Conservation (phyloP, 768 basidiomycete species). For the Boletus rubescentipes region DNA sequence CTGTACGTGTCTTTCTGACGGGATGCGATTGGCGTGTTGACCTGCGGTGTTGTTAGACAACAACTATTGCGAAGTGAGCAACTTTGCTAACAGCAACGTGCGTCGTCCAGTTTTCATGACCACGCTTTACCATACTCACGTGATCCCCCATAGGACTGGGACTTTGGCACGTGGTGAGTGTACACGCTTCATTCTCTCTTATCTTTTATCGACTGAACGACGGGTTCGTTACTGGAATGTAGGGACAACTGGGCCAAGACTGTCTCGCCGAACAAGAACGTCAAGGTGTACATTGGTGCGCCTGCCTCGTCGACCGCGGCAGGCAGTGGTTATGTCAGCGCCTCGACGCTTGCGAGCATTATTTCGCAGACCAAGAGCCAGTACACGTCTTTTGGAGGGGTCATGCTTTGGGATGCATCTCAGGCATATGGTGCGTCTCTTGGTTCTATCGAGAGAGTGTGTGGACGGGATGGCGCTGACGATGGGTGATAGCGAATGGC, state of each 20-base stretch:
- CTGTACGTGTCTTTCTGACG: conserved; percentile 26
- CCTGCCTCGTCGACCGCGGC: conserved; percentile 43
- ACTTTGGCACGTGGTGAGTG: conserved; percentile 40
- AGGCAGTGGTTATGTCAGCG: conserved; percentile 40
- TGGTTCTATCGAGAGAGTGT: too few relatives aligned
- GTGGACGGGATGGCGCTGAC: not conserved
- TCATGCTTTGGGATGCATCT: conserved; percentile 44
- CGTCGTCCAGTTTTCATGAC: conserved; percentile 8
- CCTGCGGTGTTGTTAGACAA: conserved; percentile 35
- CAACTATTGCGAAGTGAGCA: conserved; percentile 41
- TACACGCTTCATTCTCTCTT: not conserved
- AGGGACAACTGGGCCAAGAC: conserved; percentile 50
- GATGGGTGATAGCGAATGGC: conserved; percentile 35
- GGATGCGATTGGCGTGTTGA: conserved; percentile 1
- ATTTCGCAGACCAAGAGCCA: conserved; percentile 32
- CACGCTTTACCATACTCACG: not conserved
- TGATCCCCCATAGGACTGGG: conserved; percentile 40
- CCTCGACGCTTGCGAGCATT: conserved; percentile 33
- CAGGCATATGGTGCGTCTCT: conserved; percentile 41
- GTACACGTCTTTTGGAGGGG: conserved; percentile 48
- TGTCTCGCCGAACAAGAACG: conserved; percentile 42
- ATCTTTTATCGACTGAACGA: not conserved
- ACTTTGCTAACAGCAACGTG: conserved; percentile 44
- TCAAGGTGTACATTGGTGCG: conserved; percentile 50
- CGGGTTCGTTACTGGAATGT: not conserved